Evolutionary conservation across 2,329 filamentous ascomycete genomes (phyloP), one percentile per base, ranked within the genome.

Genomic region (Trichoderma citrinoviride): DNA sequence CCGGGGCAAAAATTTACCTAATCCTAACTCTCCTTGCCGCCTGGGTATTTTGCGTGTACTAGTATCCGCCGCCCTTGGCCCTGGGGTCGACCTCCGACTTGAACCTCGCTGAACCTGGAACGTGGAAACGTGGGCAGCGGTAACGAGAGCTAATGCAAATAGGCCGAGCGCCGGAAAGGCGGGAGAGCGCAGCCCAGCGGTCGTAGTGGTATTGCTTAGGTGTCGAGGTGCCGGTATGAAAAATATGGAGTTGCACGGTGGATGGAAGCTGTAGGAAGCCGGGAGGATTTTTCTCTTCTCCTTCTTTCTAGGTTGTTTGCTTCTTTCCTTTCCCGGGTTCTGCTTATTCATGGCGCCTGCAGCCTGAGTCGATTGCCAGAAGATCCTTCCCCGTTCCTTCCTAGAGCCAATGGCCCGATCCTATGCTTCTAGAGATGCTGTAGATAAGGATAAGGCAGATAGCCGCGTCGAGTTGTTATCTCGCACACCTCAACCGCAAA

Each of bases 1-100:
- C 65, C 47, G 65, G 64, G 67, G 68, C 71, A 75, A 74, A 72
- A 68, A 74, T 74, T 77, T 77, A 77, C 74, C 70, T 77, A 77
- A 77, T 76, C 68, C 65, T 69, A 70, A 74, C 71, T 71, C 70
- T 69, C 73, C 60, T 56, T 52, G 72, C 70, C 68, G 70, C 65
- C 65, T 56, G 61, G 53, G 53, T 37, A 37, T 17, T 19, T 40
- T 15, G 17, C 19, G 19, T 53, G 19, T 33, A 33, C 46, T 10
- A 46, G 41, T 56, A 64, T 54, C 50, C 53, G 61, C 50, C 53
- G 61, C 61, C 46, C 25, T 47, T 47, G 55, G 19, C 43, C 55
- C 41, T 49, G 55, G 55, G 41, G 55, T 49, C 40, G 23, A 23
- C 27, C 49, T 55, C 25, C 23, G n/a, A n/a, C 21, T 44, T 12